Conservation (phyloP, 306 rosid genomes). For the Cucumis cinereus region DNA sequence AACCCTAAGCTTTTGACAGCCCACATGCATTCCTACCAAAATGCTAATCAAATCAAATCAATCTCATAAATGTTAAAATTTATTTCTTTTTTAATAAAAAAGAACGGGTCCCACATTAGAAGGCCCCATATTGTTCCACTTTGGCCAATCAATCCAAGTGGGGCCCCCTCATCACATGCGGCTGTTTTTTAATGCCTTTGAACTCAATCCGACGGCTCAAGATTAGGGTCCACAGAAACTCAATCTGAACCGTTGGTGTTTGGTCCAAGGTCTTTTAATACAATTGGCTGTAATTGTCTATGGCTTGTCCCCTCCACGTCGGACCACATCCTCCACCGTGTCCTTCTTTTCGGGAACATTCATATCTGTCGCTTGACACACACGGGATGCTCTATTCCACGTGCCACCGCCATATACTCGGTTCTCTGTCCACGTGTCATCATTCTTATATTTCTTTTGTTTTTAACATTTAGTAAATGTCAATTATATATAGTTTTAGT, state of each 20-base stretch:
- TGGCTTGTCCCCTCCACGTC: constrained; percentile 24
- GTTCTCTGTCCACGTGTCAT: neutral
- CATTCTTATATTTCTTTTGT: neutral
- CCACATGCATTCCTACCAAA: neutral
- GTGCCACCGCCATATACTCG: neutral
- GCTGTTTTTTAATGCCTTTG: constrained; percentile 5
- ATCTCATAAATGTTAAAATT: neutral
- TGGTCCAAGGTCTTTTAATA: constrained; percentile 29
- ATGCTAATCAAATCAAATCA: constrained; percentile 3
- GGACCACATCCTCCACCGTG: constrained; percentile 23
- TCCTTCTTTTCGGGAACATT: constrained; percentile 20
- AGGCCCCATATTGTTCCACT: neutral
- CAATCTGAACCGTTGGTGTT: constrained; percentile 27
- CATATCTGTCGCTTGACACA: constrained; percentile 18
- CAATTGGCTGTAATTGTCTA: constrained; percentile 25
- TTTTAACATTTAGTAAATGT: neutral
- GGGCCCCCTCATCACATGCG: constrained; percentile 41
- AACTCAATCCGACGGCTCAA: constrained; percentile 29
- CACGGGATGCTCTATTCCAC: neutral
- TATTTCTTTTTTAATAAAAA: neutral
- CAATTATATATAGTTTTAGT: no score
- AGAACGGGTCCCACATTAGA: neutral
- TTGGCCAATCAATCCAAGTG: constrained; percentile 1
- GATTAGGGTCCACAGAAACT: constrained; percentile 7
- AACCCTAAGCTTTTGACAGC: neutral